Evolutionary conservation across 106 monocot genomes (phyloP).

Genomic region (Vanilla planifolia): DNA sequence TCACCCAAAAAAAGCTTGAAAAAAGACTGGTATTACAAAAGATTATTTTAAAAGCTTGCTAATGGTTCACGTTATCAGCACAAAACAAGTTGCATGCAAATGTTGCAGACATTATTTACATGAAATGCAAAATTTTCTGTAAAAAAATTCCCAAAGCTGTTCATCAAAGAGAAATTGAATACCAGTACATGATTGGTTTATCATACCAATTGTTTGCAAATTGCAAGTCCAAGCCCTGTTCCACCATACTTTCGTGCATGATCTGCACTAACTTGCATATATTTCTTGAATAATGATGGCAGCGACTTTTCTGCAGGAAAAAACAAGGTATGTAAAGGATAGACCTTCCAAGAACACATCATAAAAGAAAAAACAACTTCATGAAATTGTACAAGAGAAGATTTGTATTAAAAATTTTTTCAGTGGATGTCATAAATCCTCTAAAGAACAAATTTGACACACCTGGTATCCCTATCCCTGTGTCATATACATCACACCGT

Average conservation of each 20-base stretch:
- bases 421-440: not conserved
- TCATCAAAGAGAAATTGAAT: not conserved
- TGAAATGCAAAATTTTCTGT: not conserved
- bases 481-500: constrained; percentile 63
- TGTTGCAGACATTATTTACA: not conserved
- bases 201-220: constrained; percentile 79
- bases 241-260: constrained; percentile 82
- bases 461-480: constrained; percentile 89
- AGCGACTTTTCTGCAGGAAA: constrained; percentile 48
- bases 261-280: constrained; percentile 85
- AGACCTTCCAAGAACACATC: not conserved
- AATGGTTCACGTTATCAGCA: too few species aligned
- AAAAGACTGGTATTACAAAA: too few species aligned
- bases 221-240: constrained; percentile 82
- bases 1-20: too few species aligned
- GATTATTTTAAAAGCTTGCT: too few species aligned
- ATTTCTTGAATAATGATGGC: constrained; percentile 57
- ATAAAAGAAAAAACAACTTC: not conserved
- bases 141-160: not conserved
- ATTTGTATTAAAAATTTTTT: not conserved
- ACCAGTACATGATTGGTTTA: not conserved
- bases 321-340: constrained; percentile 1
- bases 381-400: not conserved
- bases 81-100: not conserved
- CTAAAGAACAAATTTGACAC: constrained; percentile 1